Base-by-base conservation (phyloP, 768 basidiomycete genomes). In the Leucosporidium creatinivorum region DNA sequence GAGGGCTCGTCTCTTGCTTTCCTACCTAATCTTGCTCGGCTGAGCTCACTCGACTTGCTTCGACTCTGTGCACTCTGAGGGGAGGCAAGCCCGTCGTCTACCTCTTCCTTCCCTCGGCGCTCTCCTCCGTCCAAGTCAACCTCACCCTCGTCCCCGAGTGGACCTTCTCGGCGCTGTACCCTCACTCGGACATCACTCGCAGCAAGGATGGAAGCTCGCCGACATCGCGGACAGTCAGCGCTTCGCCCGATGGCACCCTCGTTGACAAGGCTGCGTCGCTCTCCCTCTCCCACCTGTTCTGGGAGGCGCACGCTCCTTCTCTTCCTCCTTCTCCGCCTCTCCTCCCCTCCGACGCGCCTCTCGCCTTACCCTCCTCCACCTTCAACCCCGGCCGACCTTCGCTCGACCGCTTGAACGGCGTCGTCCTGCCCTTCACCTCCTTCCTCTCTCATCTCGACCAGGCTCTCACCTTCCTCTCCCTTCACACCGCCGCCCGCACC, bases 401-500 rank as follows among this genome's bases (percentile, higher is more conserved):
- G 17, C 58, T 67, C 51, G n/a, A 28, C n/a, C 58, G 70, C 6
- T 33, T 33, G 62, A 44, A 80, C 68, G 75, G 78, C 2, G 77
- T 79, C 10, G 69, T 81, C 13, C 62, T 82, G 60, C 63, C 73
- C 13, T 65, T 77, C 18, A 31, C 58, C 36, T 62, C 78, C 18
- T 64, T 81, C 7, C 76, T 80, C 2, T 66, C 65, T 1, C 81
- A 82, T 65, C 76, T 82, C 36, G 78, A 82, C 65, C 73, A 68
- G 19, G 74, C 75, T 8, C 70, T 80, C 15, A 49, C 19, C 9
- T 73, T 72, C 6, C 76, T 83, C 0, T 76, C 79, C 0, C 78
- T 83, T 8, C 78, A 83, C 63, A 79, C 75, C 2, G 79, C 81
- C 64, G 82, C 81, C 3, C 76, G 81, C 52, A 81, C 80, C 25